Evolutionary conservation across 768 basidiomycete genomes (phyloP).

Genomic region (Pleurotus pulmonarius): DNA sequence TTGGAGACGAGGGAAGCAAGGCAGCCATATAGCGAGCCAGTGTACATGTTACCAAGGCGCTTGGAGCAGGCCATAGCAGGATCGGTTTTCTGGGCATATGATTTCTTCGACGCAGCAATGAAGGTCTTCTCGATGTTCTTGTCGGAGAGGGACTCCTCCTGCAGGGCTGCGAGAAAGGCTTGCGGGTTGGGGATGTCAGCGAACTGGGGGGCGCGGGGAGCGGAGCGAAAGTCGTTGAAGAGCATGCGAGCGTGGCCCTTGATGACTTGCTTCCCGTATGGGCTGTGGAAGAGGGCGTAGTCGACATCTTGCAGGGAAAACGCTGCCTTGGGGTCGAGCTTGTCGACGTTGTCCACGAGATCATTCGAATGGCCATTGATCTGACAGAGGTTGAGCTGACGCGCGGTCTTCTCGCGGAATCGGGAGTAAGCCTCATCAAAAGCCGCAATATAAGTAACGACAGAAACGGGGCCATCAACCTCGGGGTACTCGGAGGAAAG

Average conservation of each 20-base stretch:
- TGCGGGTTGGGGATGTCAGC: conserved; percentile 71
- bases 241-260: conserved; percentile 92
- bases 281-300: conserved; percentile 94
- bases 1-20: conserved; percentile 81
- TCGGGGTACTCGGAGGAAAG: conserved; percentile 94
- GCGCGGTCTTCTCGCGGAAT: conserved; percentile 79
- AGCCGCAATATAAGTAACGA: conserved; percentile 91
- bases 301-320: conserved; percentile 86
- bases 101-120: conserved; percentile 69
- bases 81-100: conserved; percentile 72
- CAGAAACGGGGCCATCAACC: conserved; percentile 95
- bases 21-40: conserved; percentile 92
- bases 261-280: conserved; percentile 98
- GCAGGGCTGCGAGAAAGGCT: conserved; percentile 60
- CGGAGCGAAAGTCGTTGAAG: conserved; percentile 88
- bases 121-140: conserved; percentile 96
- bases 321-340: conserved; percentile 30
- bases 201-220: conserved; percentile 67
- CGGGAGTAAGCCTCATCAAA: conserved; percentile 85
- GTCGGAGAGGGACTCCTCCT: conserved; percentile 80
- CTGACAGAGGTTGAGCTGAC: conserved; percentile 49
- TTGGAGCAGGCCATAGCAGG: conserved; percentile 85
- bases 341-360: conserved; percentile 48
- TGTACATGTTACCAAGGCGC: conserved; percentile 98
- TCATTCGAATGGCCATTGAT: conserved; percentile 29